phyloP scores from a whole-genome alignment of 352 stramenopile species.

The Globisporangium paddicum region DNA sequence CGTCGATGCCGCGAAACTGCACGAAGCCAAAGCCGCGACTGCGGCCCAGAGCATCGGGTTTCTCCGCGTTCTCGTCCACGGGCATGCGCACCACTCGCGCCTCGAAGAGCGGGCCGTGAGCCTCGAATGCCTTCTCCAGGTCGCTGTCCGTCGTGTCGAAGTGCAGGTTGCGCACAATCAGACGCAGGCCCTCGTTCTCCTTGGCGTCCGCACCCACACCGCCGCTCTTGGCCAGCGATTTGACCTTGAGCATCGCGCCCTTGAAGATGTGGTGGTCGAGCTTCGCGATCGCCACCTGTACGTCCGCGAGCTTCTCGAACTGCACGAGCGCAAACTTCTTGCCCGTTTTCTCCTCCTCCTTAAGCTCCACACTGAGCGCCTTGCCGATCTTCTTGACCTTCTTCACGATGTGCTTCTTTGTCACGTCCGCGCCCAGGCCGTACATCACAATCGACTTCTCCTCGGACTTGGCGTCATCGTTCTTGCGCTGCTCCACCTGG shows the following conservation, averaged over 20 bases:
- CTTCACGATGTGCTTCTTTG: constrained; percentile 76
- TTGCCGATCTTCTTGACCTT: constrained; percentile 71
- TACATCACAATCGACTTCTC: constrained; percentile 78
- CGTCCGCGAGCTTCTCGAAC: constrained; percentile 53
- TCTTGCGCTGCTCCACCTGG: constrained; percentile 61
- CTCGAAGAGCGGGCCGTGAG: constrained; percentile 62
- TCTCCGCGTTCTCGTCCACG: constrained; percentile 41
- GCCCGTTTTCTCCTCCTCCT: constrained; percentile 46
- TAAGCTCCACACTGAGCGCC: constrained; percentile 51
- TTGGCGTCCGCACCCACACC: constrained; percentile 22
- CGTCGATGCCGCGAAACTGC: constrained; percentile 62
- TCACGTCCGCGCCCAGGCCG: constrained; percentile 59
- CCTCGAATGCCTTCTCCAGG: constrained; percentile 65
- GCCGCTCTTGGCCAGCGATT: constrained; percentile 27
- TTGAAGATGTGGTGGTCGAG: constrained; percentile 86
- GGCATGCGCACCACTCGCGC: constrained; percentile 70
- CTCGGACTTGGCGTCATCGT: constrained; percentile 36
- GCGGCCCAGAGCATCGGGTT: constrained; percentile 38
- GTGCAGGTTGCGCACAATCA: constrained; percentile 83
- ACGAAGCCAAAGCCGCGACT: constrained; percentile 84
- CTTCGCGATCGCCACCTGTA: constrained; percentile 50
- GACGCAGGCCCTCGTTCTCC: constrained; percentile 48
- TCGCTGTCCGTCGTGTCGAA: constrained; percentile 78
- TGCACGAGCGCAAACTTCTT: constrained; percentile 65
- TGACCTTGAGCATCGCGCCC: constrained; percentile 61